Percentiles rank a stretch among this genome's conserved stretches.
Evolutionary conservation across 371 early-diverging fungal species (phyloP).

Genomic region (Mucor plumbeus): DNA sequence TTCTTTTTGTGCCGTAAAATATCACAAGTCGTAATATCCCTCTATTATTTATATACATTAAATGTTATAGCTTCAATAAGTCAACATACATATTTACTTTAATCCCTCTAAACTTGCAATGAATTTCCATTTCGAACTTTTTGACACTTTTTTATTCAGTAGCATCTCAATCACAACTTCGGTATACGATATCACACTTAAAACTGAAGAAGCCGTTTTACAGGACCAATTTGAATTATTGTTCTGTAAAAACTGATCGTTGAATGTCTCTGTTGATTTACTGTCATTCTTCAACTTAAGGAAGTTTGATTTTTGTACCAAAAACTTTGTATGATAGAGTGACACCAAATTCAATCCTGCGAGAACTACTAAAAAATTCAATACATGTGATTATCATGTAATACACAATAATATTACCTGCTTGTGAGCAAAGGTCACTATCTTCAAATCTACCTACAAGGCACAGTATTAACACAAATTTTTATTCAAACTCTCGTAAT

Average conservation of each 20-base stretch:
- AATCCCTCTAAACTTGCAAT: constrained; percentile 42
- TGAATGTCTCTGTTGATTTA: constrained; percentile 23
- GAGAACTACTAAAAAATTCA: constrained; percentile 17
- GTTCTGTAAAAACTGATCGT: constrained; percentile 25
- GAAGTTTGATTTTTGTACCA: constrained; percentile 11
- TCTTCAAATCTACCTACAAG: constrained; percentile 32
- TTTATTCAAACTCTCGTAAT: no score
- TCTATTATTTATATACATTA: constrained; percentile 12
- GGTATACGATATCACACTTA: constrained; percentile 44
- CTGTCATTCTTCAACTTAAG: not conserved
- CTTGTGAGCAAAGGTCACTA: constrained; percentile 29
- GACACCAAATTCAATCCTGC: constrained; percentile 28
- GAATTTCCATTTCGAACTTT: constrained; percentile 34
- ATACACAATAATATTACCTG: constrained; percentile 17
- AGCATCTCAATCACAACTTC: constrained; percentile 47
- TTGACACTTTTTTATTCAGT: constrained; percentile 16
- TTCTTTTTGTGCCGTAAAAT: constrained; percentile 26
- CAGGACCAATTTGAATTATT: constrained; percentile 16
- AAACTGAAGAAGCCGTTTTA: constrained; percentile 23
- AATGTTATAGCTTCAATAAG: not conserved
- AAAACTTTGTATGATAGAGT: constrained; percentile 27
- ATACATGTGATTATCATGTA: constrained; percentile 3
- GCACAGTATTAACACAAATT: not conserved
- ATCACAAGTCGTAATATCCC: constrained; percentile 33
- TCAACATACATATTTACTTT: constrained; percentile 31